These are phyloP conservation scores for Daldinia caldariorum DNA, from an alignment of 495 filamentous ascomycete species.

Conservation along the genomic window DNA sequence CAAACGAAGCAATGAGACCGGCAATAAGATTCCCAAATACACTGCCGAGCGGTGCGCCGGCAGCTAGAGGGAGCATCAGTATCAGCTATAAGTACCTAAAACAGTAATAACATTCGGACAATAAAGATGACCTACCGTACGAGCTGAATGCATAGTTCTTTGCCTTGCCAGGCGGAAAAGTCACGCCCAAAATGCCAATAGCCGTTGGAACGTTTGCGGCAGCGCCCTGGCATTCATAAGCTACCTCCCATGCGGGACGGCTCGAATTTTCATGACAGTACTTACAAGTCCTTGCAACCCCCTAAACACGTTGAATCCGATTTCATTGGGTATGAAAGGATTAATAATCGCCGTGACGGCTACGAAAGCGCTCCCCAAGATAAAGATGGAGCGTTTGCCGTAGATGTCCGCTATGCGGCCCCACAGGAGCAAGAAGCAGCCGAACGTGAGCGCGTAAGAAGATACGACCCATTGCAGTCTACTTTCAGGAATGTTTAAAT, in stretches of 20 bases:
- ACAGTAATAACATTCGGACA: background rate
- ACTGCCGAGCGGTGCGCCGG: slow-evolving; percentile 68
- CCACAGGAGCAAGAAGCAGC: slow-evolving; percentile 77
- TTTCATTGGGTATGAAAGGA: slow-evolving; percentile 72
- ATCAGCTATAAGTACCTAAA: slow-evolving; percentile 1
- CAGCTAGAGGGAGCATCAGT: slow-evolving; percentile 44
- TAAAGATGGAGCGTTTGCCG: slow-evolving; percentile 74
- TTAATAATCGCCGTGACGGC: slow-evolving; percentile 69
- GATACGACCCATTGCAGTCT: slow-evolving; percentile 72
- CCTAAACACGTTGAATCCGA: slow-evolving; percentile 73
- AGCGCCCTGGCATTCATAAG: slow-evolving; percentile 61
- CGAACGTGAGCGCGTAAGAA: slow-evolving; percentile 70
- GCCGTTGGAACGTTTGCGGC: slow-evolving; percentile 73
- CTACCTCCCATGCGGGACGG: slow-evolving; percentile 17
- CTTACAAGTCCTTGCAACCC: slow-evolving; percentile 76
- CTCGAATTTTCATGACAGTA: background rate
- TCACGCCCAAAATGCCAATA: slow-evolving; percentile 69
- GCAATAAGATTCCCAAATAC: slow-evolving; percentile 65
- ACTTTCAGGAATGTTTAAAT: slow-evolving; percentile 63
- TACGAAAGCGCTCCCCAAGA: slow-evolving; percentile 71
- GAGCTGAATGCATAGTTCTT: slow-evolving; percentile 71
- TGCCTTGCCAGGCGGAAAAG: slow-evolving; percentile 67
- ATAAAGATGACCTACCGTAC: slow-evolving; percentile 48
- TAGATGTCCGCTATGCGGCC: slow-evolving; percentile 79
- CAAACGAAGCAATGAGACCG: slow-evolving; percentile 64